These are phyloP conservation scores for Avena atlantica DNA, from an alignment of 176 grass and related monocot genomes.

Conservation along the genomic window DNA sequence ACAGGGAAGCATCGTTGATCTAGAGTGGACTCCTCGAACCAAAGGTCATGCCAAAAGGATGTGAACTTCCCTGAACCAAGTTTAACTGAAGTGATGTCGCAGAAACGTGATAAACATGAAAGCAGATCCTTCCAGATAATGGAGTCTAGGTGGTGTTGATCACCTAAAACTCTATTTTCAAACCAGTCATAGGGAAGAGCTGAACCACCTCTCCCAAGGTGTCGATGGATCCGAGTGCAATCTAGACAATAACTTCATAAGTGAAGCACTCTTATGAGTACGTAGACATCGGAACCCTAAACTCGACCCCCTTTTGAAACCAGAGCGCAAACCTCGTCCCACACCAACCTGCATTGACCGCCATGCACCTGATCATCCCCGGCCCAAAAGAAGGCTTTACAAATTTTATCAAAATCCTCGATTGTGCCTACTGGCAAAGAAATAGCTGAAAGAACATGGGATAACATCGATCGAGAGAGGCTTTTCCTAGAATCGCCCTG, in stretches of 20 bases:
- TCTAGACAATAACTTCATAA: not conserved
- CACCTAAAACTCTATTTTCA: not conserved
- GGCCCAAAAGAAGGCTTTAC: not conserved
- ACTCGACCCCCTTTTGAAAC: not conserved
- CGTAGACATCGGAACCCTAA: not conserved
- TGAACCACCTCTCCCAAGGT: not conserved
- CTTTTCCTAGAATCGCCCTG: too few relatives aligned
- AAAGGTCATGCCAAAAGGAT: not conserved
- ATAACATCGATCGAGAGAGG: too few relatives aligned
- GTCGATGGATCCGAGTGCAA: rapidly evolving
- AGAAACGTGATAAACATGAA: not conserved
- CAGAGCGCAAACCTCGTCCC: not conserved
- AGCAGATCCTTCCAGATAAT: not conserved
- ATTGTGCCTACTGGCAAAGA: too few relatives aligned
- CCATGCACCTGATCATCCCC: not conserved
- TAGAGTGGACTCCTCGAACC: not conserved
- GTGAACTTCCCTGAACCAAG: not conserved
- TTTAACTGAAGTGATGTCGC: not conserved
- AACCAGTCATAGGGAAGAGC: not conserved
- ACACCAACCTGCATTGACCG: not conserved
- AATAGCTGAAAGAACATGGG: too few relatives aligned
- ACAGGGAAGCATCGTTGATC: not conserved
- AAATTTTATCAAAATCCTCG: too few relatives aligned
- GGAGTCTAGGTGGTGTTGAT: rapidly evolving
- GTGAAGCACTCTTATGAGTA: not conserved